Evolutionary conservation across 1,284 basidiomycete species (phyloP).

Genomic region (Ceratobasidium sp.): DNA sequence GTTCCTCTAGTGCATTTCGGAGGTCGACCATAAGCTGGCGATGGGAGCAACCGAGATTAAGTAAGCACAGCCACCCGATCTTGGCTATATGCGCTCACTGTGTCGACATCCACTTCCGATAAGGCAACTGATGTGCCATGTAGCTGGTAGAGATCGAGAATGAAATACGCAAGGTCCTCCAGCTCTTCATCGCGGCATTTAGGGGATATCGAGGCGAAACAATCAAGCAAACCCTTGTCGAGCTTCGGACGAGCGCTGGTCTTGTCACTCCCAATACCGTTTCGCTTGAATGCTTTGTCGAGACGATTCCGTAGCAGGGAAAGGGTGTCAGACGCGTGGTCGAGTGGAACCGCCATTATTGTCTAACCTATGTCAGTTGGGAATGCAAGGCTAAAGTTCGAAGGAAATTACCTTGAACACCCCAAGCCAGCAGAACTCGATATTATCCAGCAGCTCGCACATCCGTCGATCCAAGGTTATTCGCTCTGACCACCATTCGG

Average conservation of each 20-base stretch:
- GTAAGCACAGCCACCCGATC: no score
- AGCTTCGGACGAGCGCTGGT: constrained; percentile 67
- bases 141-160: constrained; percentile 94
- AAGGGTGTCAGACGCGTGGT: constrained; percentile 66
- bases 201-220: constrained; percentile 85
- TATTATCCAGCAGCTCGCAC: constrained; percentile 80
- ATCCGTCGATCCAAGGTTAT: constrained; percentile 82
- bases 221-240: constrained; percentile 79
- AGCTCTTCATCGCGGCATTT: constrained; percentile 92
- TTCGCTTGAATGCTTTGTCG: constrained; percentile 80
- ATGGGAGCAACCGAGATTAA: not conserved
- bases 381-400: no score
- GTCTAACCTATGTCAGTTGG: constrained; percentile 31
- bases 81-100: constrained; percentile 63
- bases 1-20: constrained; percentile 77
- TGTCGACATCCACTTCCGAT: constrained; percentile 93
- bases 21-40: constrained; percentile 71
- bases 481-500: constrained; percentile 87
- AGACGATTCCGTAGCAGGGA: constrained; percentile 78
- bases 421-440: constrained; percentile 97
- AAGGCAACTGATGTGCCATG: constrained; percentile 90
- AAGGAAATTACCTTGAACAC: constrained; percentile 84
- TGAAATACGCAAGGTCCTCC: constrained; percentile 94
- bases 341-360: constrained; percentile 26
- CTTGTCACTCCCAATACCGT: constrained; percentile 68